Conservation (phyloP, 2,329 filamentous ascomycete genomes). For the Aspergillus hortae region DNA sequence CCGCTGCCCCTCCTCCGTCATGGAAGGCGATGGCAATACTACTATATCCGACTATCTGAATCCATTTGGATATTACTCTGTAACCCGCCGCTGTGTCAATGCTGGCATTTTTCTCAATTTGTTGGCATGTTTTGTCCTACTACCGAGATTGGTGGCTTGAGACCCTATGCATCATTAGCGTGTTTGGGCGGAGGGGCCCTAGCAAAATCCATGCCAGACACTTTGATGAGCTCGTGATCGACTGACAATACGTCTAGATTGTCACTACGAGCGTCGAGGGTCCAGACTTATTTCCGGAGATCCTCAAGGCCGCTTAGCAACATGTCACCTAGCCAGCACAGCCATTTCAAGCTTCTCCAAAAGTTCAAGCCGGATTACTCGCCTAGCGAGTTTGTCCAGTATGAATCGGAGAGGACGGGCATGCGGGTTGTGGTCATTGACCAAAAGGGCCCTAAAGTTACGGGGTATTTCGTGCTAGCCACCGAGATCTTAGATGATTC, state of each 20-base stretch:
- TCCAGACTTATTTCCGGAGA: slow-evolving; percentile 5
- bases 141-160: not conserved
- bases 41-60: no score
- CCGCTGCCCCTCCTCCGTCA: not conserved
- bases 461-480: slow-evolving; percentile 90
- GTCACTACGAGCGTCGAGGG: slow-evolving; percentile 15
- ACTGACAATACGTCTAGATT: slow-evolving; percentile 21
- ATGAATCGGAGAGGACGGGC: slow-evolving; percentile 90
- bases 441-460: slow-evolving; percentile 88
- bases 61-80: no score
- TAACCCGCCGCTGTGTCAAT: no score
- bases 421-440: slow-evolving; percentile 93
- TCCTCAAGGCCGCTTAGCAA: slow-evolving; percentile 27
- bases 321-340: slow-evolving; percentile 54
- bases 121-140: no score
- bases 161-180: not conserved
- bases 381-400: slow-evolving; percentile 82
- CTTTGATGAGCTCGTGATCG: no score
- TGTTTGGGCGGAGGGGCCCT: not conserved
- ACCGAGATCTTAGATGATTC: slow-evolving; percentile 98
- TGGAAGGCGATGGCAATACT: not conserved
- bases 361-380: slow-evolving; percentile 88
- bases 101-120: no score
- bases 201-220: not conserved
- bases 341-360: slow-evolving; percentile 77